Conservation (phyloP, 306 rosid species). For the Psophocarpus tetragonolobus region DNA sequence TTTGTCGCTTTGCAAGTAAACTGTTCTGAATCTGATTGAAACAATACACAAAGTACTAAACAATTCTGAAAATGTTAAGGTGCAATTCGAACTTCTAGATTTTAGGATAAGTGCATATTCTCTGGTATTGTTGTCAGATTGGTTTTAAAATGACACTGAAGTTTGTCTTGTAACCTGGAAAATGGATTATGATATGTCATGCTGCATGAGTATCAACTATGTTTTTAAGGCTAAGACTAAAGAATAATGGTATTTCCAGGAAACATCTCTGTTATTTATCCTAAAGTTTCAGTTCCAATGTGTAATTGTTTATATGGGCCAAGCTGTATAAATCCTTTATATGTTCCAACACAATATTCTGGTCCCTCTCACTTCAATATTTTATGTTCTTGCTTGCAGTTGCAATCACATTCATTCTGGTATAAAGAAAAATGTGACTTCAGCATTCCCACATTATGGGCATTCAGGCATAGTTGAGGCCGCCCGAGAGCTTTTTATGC, state of each 20-base stretch:
- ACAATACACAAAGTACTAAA: background rate
- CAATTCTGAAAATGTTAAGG: background rate
- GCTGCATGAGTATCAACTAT: background rate
- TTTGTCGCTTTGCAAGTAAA: background rate
- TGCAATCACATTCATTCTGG: conserved; percentile 46
- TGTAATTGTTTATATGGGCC: background rate
- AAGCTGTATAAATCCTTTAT: conserved; percentile 11
- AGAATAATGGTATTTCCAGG: conserved; percentile 13
- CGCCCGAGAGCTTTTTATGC: conserved; percentile 76
- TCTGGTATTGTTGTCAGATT: conserved; percentile 12
- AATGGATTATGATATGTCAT: conserved; percentile 2
- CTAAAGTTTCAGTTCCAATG: background rate
- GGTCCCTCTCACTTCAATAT: conserved; percentile 17
- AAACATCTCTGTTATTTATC: conserved; percentile 16
- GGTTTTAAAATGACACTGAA: conserved; percentile 20
- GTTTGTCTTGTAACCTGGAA: conserved; percentile 24
- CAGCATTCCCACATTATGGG: conserved; percentile 78
- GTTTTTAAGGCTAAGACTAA: conserved; percentile 17
- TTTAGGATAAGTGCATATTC: background rate
- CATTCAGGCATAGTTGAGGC: conserved; percentile 91
- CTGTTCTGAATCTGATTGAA: conserved; percentile 3
- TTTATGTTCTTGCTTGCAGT: conserved; percentile 50
- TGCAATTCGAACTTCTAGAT: background rate
- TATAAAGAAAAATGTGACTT: conserved; percentile 49
- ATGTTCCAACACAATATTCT: conserved; percentile 6